A percentile compares a stretch with the other conserved stretches of the same genome.
Evolutionary conservation across 108 stramenopile species (phyloP).

Genomic region (Hondaea fermentalgiana): DNA sequence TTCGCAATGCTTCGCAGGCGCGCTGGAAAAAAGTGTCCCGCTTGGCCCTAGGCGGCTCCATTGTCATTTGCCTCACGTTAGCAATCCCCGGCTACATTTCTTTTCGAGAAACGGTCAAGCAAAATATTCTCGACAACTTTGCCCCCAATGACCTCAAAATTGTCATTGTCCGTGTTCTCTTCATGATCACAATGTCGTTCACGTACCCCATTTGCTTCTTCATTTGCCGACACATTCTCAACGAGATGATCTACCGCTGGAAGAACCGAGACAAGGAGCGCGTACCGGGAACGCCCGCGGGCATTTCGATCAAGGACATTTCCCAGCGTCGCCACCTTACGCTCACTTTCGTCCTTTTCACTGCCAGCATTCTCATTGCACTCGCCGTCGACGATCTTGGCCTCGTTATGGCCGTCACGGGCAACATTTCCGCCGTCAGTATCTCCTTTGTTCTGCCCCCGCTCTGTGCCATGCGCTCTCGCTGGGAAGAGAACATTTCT

Average conservation of each 20-base stretch:
- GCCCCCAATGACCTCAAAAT: neutral
- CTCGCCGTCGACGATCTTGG: neutral
- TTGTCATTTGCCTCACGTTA: neutral
- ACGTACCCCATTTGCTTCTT: slow-evolving; percentile 15
- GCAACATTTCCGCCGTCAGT: neutral
- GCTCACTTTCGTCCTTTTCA: neutral
- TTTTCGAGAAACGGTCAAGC: neutral
- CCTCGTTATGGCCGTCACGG: neutral
- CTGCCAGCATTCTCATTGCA: neutral
- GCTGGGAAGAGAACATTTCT: neutral
- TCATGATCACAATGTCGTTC: slow-evolving; percentile 18
- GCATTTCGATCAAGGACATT: neutral
- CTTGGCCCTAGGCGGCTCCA: neutral
- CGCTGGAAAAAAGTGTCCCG: neutral
- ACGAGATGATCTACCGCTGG: slow-evolving; percentile 6
- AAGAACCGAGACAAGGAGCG: neutral
- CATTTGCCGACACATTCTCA: slow-evolving; percentile 14
- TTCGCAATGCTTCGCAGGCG: neutral
- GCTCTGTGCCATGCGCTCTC: neutral
- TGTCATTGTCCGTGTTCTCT: neutral
- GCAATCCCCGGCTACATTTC: neutral
- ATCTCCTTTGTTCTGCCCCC: slow-evolving; percentile 7
- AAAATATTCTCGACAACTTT: neutral
- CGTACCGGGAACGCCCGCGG: neutral
- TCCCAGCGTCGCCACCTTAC: neutral